These are phyloP conservation scores for Sphagnum tenellum DNA, from an alignment of 225 moss, liverwort and hornwort species.

Conservation along the genomic window DNA sequence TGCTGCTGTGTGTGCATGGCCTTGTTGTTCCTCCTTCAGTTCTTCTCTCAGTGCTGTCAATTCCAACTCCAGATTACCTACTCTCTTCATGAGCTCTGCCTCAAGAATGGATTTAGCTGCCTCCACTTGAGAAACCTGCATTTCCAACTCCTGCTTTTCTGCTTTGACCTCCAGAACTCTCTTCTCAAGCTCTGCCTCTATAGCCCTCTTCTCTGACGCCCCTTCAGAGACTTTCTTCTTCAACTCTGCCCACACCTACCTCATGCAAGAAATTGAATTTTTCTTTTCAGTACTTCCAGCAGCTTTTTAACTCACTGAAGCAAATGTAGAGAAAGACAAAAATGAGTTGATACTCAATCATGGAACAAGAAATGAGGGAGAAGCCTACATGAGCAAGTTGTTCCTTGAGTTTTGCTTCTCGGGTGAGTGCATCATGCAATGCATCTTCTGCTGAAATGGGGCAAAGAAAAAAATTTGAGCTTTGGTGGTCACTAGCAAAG, in stretches of 20 bases:
- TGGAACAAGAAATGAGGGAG: not conserved
- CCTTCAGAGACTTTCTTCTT: slow-evolving; percentile 16
- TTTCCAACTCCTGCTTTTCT: not conserved
- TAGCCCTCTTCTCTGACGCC: slow-evolving; percentile 11
- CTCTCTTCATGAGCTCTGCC: slow-evolving; percentile 19
- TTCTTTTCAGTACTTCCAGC: too few relatives aligned
- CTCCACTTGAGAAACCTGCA: slow-evolving; percentile 9
- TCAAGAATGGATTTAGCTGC: slow-evolving; percentile 3
- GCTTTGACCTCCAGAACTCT: slow-evolving; percentile 1
- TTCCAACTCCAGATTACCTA: slow-evolving; percentile 29
- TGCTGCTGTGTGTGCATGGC: slow-evolving; percentile 33
- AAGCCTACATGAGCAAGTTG: slow-evolving; percentile 30
- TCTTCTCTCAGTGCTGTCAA: slow-evolving; percentile 24
- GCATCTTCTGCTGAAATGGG: slow-evolving; percentile 24
- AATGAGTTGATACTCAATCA: too few relatives aligned
- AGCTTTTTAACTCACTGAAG: too few relatives aligned
- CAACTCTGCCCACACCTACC: slow-evolving; percentile 23
- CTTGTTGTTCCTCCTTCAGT: slow-evolving; percentile 30
- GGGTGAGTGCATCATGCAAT: slow-evolving; percentile 30
- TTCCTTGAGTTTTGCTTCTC: slow-evolving; percentile 41
- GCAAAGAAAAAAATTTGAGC: not conserved
- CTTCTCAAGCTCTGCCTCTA: not conserved
- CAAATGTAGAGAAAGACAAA: too few relatives aligned
- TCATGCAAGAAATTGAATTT: not conserved
- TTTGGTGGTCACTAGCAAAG: not conserved